These are phyloP conservation scores for Solanum ossicruentum DNA, from an alignment of 257 asterid species.

Conservation along the genomic window DNA sequence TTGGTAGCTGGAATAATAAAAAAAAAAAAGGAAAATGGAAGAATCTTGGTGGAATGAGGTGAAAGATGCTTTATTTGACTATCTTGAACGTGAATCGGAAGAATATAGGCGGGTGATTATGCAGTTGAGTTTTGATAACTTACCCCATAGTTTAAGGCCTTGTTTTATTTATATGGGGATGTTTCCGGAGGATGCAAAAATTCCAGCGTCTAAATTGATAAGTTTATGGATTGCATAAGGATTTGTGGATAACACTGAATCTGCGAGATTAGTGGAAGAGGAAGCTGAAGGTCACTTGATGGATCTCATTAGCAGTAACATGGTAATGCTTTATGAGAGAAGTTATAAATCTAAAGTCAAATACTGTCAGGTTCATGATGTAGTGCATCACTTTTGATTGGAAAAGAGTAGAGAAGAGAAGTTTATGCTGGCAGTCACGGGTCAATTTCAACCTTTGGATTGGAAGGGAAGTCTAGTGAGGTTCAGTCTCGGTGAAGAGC, in stretches of 20 bases:
- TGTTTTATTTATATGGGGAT: background rate
- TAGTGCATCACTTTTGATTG: background rate
- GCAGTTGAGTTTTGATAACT: background rate
- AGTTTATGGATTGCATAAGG: background rate
- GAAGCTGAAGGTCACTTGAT: background rate
- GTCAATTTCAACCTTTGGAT: background rate
- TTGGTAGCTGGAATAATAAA: background rate
- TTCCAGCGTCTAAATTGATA: background rate
- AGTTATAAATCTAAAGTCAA: background rate
- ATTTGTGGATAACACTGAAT: background rate
- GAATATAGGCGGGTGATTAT: background rate
- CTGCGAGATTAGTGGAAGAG: background rate
- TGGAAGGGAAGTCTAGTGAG: background rate
- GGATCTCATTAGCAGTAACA: background rate
- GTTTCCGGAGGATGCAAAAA: background rate
- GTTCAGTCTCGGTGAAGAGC: background rate
- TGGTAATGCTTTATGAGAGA: background rate
- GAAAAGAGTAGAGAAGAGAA: background rate
- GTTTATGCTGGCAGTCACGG: background rate
- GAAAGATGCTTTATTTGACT: background rate
- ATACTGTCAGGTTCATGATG: background rate
- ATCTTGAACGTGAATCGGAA: background rate
- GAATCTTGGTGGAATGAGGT: background rate
- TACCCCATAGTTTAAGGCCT: background rate
- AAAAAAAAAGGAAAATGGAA: background rate